Conservation (phyloP, 164 flowering plant species). For the Vitis amurensis region DNA sequence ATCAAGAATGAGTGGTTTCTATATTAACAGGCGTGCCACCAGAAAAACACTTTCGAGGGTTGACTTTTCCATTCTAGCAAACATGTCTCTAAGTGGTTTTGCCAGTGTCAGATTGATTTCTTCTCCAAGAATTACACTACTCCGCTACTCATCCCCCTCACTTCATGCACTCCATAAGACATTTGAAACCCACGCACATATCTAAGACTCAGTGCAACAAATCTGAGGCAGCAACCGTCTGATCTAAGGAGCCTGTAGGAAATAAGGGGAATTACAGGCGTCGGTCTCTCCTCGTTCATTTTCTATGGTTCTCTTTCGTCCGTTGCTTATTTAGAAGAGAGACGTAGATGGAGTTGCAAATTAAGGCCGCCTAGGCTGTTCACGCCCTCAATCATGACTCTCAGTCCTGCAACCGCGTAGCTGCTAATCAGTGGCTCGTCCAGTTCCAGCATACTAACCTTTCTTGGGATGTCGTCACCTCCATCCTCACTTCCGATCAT, state of each 20-base stretch:
- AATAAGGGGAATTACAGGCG: background rate
- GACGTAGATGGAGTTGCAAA: constrained; percentile 51
- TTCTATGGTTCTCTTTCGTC: background rate
- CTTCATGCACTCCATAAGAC: no score
- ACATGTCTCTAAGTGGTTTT: no score
- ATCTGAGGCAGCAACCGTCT: background rate
- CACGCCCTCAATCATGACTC: constrained; percentile 83
- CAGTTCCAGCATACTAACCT: constrained; percentile 87
- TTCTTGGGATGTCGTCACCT: constrained; percentile 88
- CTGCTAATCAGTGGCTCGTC: constrained; percentile 96
- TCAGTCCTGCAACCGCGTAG: constrained; percentile 83
- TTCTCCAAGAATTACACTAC: no score
- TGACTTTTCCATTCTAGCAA: no score
- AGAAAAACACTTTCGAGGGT: no score
- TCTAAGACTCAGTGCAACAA: no score
- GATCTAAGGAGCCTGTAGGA: background rate
- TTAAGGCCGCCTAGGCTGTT: constrained; percentile 83
- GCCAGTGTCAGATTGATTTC: no score
- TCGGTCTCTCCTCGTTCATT: background rate
- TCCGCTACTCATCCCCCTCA: no score
- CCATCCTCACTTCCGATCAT: constrained; percentile 66
- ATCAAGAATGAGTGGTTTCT: no score
- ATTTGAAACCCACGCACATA: no score
- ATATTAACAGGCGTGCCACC: no score
- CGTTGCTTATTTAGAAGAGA: constrained; percentile 6